Evolutionary conservation across 1,284 basidiomycete genomes (phyloP).

Genomic region (Ganoderma sinense): DNA sequence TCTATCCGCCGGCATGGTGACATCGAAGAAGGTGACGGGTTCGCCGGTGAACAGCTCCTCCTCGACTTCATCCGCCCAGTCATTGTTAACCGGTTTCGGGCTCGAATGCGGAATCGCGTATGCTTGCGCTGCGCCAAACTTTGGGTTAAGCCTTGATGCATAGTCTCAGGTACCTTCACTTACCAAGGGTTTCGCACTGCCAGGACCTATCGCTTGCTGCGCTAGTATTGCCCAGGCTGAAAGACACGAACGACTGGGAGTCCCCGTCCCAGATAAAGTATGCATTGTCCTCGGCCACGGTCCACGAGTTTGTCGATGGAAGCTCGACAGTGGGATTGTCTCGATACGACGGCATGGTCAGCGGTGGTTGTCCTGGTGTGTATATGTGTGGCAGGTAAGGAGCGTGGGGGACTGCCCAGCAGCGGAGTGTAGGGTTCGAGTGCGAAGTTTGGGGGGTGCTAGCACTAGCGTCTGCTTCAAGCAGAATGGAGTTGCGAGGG

Average conservation of each 20-base stretch:
- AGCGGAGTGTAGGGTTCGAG: background rate
- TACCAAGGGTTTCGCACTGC: background rate
- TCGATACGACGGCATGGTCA: background rate
- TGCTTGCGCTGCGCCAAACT: background rate
- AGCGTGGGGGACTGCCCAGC: conserved; percentile 3
- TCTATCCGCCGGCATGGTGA: background rate
- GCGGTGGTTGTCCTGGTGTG: background rate
- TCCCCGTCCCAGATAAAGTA: conserved; percentile 5
- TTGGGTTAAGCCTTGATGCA: background rate
- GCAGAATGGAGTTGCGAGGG: conserved; percentile 4
- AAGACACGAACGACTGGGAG: conserved; percentile 9
- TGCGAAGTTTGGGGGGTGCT: background rate
- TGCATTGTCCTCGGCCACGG: background rate
- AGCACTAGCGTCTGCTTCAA: background rate
- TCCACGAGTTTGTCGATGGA: background rate
- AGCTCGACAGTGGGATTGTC: background rate
- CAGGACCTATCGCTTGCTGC: background rate
- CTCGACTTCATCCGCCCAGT: conserved; percentile 5
- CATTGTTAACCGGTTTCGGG: background rate
- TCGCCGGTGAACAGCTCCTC: conserved; percentile 5
- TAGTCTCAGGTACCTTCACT: background rate
- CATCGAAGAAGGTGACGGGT: conserved; percentile 1
- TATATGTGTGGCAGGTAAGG: background rate
- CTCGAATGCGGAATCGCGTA: background rate
- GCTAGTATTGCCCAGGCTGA: background rate